These are phyloP conservation scores for Boletellus ananas DNA, from an alignment of 768 basidiomycete species.

Conservation along the genomic window DNA sequence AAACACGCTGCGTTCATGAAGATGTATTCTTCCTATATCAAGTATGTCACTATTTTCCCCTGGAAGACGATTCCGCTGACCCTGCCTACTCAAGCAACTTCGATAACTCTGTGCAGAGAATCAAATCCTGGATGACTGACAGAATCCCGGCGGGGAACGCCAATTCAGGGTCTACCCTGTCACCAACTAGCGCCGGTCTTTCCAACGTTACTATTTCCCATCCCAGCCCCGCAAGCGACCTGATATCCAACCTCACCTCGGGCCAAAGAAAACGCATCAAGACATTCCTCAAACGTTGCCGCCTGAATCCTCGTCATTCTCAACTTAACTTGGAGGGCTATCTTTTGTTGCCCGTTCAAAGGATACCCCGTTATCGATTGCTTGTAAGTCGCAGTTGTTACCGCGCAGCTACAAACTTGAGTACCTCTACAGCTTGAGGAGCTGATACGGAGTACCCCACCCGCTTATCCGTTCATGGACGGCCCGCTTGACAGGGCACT, in stretches of 20 bases:
- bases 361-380: constrained; percentile 94
- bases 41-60: constrained; percentile 49
- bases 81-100: constrained; percentile 63
- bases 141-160: constrained; percentile 38
- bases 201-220: constrained; percentile 50
- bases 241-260: constrained; percentile 59
- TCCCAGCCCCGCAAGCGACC: constrained; percentile 38
- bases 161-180: constrained; percentile 34
- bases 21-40: constrained; percentile 98
- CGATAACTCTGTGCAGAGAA: constrained; percentile 84
- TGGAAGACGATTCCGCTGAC: constrained; percentile 10
- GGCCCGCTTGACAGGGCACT: constrained; percentile 85
- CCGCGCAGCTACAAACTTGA: not conserved
- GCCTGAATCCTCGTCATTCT: constrained; percentile 84
- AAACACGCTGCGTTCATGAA: constrained; percentile 97
- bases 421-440: constrained; percentile 62
- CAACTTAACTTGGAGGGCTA: constrained; percentile 95
- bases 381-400: constrained; percentile 54
- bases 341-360: constrained; percentile 89
- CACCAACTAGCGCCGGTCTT: constrained; percentile 58
- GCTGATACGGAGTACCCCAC: constrained; percentile 80
- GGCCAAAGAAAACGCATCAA: constrained; percentile 88
- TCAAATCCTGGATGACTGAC: constrained; percentile 80
- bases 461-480: constrained; percentile 66
- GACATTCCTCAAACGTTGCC: constrained; percentile 84